phyloP scores from a whole-genome alignment of 768 basidiomycete genomes.

The Rhizopogon salebrosus region DNA sequence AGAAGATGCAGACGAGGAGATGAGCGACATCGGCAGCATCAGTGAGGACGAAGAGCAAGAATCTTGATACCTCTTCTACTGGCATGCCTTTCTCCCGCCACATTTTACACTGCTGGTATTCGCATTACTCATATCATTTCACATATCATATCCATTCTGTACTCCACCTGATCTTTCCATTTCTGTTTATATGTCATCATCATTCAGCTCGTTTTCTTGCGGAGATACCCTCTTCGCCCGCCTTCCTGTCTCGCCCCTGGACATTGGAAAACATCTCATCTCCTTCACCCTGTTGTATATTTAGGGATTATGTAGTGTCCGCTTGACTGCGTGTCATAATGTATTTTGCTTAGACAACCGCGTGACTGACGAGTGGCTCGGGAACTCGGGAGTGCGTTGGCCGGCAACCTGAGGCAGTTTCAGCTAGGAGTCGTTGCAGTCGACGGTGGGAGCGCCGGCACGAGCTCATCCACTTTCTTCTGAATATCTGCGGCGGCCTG shows the following conservation, averaged over 20 bases:
- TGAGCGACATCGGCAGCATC: conserved; percentile 84
- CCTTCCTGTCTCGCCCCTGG: conserved; percentile 6
- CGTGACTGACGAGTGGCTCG: background rate
- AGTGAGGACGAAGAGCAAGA: conserved; percentile 53
- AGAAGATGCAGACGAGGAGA: conserved; percentile 75
- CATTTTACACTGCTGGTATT: background rate
- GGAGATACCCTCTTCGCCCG: conserved; percentile 23
- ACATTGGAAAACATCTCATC: conserved; percentile 19
- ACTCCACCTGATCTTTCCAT: conserved; percentile 5
- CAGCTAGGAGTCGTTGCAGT: conserved; percentile 22
- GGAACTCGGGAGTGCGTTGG: conserved; percentile 4
- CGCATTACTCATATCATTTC: conserved; percentile 1
- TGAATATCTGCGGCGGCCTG: conserved; percentile 70
- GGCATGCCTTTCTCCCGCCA: conserved; percentile 1
- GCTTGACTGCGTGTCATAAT: conserved; percentile 8
- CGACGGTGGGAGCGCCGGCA: conserved; percentile 37
- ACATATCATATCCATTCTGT: conserved; percentile 8
- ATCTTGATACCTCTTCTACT: conserved; percentile 22
- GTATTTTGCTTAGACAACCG: conserved; percentile 8
- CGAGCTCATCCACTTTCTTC: conserved; percentile 70
- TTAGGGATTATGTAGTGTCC: conserved; percentile 20
- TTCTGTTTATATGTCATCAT: conserved; percentile 12
- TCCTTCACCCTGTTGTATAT: conserved; percentile 23
- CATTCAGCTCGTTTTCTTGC: conserved; percentile 11
- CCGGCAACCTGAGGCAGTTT: background rate